Base-by-base conservation (phyloP, 73 alveolate genomes). In the Blepharisma stoltei region DNA sequence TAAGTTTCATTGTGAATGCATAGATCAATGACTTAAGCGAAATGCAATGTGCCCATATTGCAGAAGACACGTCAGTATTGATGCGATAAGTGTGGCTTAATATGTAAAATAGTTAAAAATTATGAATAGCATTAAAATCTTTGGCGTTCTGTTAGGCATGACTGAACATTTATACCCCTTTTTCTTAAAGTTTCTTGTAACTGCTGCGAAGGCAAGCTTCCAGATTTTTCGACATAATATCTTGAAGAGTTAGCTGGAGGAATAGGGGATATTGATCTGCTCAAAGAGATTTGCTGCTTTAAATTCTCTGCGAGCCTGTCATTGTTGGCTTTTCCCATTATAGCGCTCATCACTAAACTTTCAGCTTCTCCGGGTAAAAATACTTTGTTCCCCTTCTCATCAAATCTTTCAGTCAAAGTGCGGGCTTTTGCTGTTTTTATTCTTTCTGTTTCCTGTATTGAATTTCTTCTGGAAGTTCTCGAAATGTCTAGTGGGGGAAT, bases 41-140 rank as follows among this genome's bases (percentile, higher is more conserved):
- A 44, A 38, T 69, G 60, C 69, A n/a, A 69, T 69, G 27, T 69
- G 79, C 43, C 79, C 79, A 14, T 44, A 69, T 69, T 69, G 79
- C 65, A 69, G 65, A 25, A 69, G 27, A 38, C 21, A 9, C n/a
- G 38, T 69, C n/a, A 20, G 11, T 2, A 23, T 44, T 69, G 65
- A 69, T 14, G 21, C 0, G 21, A 37, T 60, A 52, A 52, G 67
- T n/a, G 23, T 52, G 23, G 67, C 4, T 52, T 52, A 20, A 52
- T 52, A 52, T 52, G 18, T 52, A n/a, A 52, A 52, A 52, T 52
- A 52, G 67, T 52, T 52, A 52, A 52, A 52, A 52, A n/a, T 52
- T 52, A 32, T 32, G 41, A 32, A 32, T 32, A 32, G 41, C 41
- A 32, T 32, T 32, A 32, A 32, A 32, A 32, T 32, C 41, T 32